Evolutionary conservation across 305 asterid genomes (phyloP), one percentile per base, ranked within the genome.

Genomic region (Solanum hybrid): DNA sequence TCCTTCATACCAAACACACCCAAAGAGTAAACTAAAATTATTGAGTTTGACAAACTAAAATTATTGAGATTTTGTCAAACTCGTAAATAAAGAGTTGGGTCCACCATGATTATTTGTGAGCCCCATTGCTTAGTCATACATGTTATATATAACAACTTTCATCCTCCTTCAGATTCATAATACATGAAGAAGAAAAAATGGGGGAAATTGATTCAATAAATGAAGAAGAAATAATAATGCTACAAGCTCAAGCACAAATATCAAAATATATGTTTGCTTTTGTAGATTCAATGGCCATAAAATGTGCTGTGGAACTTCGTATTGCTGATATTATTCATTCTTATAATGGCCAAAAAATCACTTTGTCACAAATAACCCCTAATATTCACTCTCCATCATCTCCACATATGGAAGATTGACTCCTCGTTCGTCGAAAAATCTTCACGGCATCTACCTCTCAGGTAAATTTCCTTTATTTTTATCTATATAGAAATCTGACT

Each of bases 241-340:
- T 57, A 57, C 67, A 57, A 57, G n/a, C 57, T 42, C 57, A 42
- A 42, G 57, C 18, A 42, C 18, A 42, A 42, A 5, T 42, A 42
- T 42, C 29, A 11, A 86, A 86, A 12, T 67, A 64, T n/a, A 86
- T 86, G 80, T 57, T 86, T 24, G 34, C 71, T 24, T 87, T 88
- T 57, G 42, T 37, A 40, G 86, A 88, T 22, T 76, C 90, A 29
- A 88, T 88, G 90, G 86, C 85, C 12, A 57, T 88, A 24, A 88
- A 88, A 39, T 75, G 86, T 77, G 90, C 86, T 1, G 57, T 88
- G 86, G 90, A 87, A 42, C 57, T 42, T 42, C 57, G 57, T 42
- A 42, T 42, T 42, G 57, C 57, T 42, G 57, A 42, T 42, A 87
- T 74, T 37, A 87, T 74, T 26, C 40, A 87, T 46, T 87, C 85